phyloP scores from a whole-genome alignment of 768 basidiomycete species.

The Panus rudis region DNA sequence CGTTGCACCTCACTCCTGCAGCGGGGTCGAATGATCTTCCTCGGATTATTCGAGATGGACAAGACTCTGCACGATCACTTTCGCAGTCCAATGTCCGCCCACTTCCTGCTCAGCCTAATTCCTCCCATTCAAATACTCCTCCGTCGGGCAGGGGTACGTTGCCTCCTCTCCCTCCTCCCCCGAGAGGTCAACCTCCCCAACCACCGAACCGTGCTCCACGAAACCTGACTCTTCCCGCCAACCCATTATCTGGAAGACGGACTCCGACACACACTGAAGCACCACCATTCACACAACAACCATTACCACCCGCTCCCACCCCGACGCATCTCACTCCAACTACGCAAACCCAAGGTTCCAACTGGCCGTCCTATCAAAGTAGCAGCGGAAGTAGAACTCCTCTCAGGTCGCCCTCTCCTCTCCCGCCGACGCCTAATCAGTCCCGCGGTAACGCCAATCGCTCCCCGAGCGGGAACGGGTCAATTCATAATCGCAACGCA shows the following conservation, averaged over 20 bases:
- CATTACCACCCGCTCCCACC: slow-evolving; percentile 28
- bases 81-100: slow-evolving; percentile 34
- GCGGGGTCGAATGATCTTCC: slow-evolving; percentile 58
- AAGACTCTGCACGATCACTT: slow-evolving; percentile 41
- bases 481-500: slow-evolving; percentile 43
- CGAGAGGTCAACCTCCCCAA: slow-evolving; percentile 51
- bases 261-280: slow-evolving; percentile 54
- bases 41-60: slow-evolving; percentile 57
- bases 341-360: slow-evolving; percentile 13
- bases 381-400: slow-evolving; percentile 2
- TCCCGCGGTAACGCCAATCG: slow-evolving; percentile 20
- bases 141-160: slow-evolving; percentile 37
- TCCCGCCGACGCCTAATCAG: slow-evolving; percentile 37
- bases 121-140: slow-evolving; percentile 26
- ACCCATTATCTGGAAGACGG: slow-evolving; percentile 29
- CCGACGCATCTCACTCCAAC: slow-evolving; percentile 21
- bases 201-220: slow-evolving; percentile 27
- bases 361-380: slow-evolving; percentile 9
- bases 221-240: slow-evolving; percentile 14
- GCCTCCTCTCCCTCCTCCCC: slow-evolving; percentile 65
- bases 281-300: slow-evolving; percentile 28
- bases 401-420: slow-evolving; percentile 16
- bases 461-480: slow-evolving; percentile 21
- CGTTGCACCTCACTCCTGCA: slow-evolving; percentile 62
- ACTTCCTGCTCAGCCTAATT: slow-evolving; percentile 39